Percentiles rank a stretch among this genome's conserved stretches.
Conservation (phyloP, 1,284 basidiomycete species). For the Apiotrichum laibachii region DNA sequence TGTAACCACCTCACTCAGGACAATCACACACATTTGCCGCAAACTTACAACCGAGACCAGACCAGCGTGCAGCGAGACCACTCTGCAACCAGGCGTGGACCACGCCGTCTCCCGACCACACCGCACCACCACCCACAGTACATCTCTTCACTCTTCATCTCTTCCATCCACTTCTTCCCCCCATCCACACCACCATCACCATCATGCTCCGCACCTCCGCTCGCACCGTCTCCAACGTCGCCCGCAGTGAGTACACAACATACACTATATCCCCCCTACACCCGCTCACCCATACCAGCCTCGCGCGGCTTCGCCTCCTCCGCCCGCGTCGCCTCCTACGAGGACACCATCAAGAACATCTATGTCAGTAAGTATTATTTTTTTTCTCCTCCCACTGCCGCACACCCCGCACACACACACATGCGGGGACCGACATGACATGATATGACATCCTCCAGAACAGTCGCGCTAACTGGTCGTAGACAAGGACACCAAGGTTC, state of each 20-base stretch:
- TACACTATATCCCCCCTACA: not conserved
- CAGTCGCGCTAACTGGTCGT: slow-evolving; percentile 25
- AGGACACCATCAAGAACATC: slow-evolving; percentile 86
- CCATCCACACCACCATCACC: not conserved
- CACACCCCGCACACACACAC: slow-evolving; percentile 3
- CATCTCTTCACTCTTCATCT: not conserved
- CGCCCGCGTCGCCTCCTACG: slow-evolving; percentile 67
- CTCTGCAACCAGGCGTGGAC: too few species aligned
- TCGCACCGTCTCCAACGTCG: slow-evolving; percentile 29
- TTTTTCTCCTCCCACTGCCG: slow-evolving; percentile 1
- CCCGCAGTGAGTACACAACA: slow-evolving; percentile 26
- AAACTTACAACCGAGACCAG: too few species aligned
- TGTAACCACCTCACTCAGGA: too few species aligned
- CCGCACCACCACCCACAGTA: too few species aligned
- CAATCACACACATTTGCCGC: too few species aligned
- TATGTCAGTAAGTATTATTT: slow-evolving; percentile 59
- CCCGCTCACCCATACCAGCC: slow-evolving; percentile 14
- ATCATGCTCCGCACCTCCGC: slow-evolving; percentile 26
- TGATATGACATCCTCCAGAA: not conserved
- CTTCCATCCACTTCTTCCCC: slow-evolving; percentile 7
- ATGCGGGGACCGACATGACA: not conserved
- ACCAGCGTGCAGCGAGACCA: too few species aligned
- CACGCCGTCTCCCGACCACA: too few species aligned
- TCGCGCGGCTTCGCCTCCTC: slow-evolving; percentile 67
- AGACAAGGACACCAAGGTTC: slow-evolving; percentile 88